phyloP scores from a whole-genome alignment of 169 alveolate species.

The Haemoproteus tartakovskyi region DNA sequence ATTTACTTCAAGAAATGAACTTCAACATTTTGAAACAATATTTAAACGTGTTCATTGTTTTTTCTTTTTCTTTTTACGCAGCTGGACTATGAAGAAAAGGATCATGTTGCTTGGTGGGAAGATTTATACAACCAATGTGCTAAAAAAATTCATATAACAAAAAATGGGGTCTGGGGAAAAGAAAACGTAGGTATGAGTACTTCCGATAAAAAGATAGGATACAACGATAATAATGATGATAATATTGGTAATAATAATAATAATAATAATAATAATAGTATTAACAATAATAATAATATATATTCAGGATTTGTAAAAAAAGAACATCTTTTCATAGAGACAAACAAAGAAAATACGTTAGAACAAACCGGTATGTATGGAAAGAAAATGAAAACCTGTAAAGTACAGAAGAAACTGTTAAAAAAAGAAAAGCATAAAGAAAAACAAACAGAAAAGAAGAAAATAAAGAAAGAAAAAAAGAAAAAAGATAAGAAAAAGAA shows the following conservation, averaged over 20 bases:
- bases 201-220: no score
- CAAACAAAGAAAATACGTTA: no score
- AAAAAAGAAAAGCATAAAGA: background rate
- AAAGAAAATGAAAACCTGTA: no score
- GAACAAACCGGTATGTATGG: no score
- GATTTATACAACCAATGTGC: conserved; percentile 55
- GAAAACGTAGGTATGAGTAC: no score
- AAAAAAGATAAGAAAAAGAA: conserved; percentile 3
- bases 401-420: no score
- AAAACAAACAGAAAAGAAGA: background rate
- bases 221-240: no score
- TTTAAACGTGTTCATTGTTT: background rate
- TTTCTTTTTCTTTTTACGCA: background rate
- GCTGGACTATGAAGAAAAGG: conserved; percentile 48
- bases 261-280: no score
- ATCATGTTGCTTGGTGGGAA: conserved; percentile 55
- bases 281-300: no score
- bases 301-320: no score
- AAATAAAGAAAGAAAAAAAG: conserved; percentile 1
- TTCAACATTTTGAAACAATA: background rate
- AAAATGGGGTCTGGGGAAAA: background rate
- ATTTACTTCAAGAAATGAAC: background rate
- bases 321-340: no score
- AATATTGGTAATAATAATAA: no score
- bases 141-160: background rate